phyloP scores from a whole-genome alignment of 1,284 basidiomycete genomes.

The Ustilago vetiveriae region DNA sequence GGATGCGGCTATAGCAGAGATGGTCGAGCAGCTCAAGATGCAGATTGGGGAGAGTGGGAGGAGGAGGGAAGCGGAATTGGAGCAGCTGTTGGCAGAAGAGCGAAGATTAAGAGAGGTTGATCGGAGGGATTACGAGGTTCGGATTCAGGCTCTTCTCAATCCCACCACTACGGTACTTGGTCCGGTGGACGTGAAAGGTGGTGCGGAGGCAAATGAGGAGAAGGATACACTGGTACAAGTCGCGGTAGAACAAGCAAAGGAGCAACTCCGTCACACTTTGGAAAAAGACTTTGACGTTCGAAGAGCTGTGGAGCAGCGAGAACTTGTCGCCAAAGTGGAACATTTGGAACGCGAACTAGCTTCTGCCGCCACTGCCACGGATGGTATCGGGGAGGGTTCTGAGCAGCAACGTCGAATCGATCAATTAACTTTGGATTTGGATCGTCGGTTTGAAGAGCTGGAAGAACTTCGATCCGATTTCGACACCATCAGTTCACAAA shows the following conservation, averaged over 20 bases:
- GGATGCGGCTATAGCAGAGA: constrained; percentile 8
- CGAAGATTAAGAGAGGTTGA: constrained; percentile 22
- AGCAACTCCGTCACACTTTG: constrained; percentile 15
- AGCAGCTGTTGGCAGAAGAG: constrained; percentile 25
- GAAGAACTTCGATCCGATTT: constrained; percentile 23
- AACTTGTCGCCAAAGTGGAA: constrained; percentile 2
- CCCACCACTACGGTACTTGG: not conserved
- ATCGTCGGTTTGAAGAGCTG: constrained; percentile 32
- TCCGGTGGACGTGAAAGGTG: not conserved
- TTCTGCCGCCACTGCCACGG: not conserved
- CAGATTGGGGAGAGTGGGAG: not conserved
- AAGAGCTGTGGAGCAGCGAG: constrained; percentile 18
- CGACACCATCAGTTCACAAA: not conserved
- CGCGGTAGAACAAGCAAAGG: constrained; percentile 16
- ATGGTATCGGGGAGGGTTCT: not conserved
- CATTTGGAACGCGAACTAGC: constrained; percentile 18
- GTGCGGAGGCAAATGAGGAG: not conserved
- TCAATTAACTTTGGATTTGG: constrained; percentile 17
- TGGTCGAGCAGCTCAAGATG: constrained; percentile 11
- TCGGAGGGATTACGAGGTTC: constrained; percentile 30
- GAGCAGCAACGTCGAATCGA: constrained; percentile 5
- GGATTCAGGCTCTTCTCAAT: constrained; percentile 18
- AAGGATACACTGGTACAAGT: not conserved
- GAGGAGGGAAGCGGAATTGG: constrained; percentile 1
- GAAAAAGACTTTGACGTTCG: constrained; percentile 44